Evolutionary conservation across 768 basidiomycete species (phyloP).

Genomic region (Galerina sulciceps): DNA sequence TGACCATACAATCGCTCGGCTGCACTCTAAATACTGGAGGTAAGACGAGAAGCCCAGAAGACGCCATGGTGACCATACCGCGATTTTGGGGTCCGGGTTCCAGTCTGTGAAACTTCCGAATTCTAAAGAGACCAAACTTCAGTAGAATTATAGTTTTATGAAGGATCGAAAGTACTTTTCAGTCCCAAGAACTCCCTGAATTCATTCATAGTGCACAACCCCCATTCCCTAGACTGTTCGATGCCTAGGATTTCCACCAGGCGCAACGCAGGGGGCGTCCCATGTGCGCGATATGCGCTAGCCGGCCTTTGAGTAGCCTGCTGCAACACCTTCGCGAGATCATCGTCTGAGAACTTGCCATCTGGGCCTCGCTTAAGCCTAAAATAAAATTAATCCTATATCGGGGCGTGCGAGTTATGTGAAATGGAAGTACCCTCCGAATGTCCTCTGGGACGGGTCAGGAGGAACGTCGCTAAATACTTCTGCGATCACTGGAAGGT

Average conservation of each 20-base stretch:
- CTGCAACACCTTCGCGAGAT: slow-evolving; percentile 15
- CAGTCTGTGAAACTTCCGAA: slow-evolving; percentile 58
- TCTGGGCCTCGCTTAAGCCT: slow-evolving; percentile 19
- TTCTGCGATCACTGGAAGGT: slow-evolving; percentile 9
- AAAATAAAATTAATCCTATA: background rate
- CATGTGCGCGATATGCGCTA: slow-evolving; percentile 38
- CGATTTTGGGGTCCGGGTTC: slow-evolving; percentile 51
- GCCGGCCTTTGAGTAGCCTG: slow-evolving; percentile 16
- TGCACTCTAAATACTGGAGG: background rate
- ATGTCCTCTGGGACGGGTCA: slow-evolving; percentile 14
- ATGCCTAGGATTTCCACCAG: slow-evolving; percentile 63
- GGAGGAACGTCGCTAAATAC: slow-evolving; percentile 10
- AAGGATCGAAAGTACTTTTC: slow-evolving; percentile 32
- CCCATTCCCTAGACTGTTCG: slow-evolving; percentile 57
- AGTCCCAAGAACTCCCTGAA: slow-evolving; percentile 55
- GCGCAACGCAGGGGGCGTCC: slow-evolving; percentile 49
- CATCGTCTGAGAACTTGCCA: slow-evolving; percentile 18
- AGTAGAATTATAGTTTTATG: background rate
- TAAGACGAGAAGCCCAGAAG: background rate
- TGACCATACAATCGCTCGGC: slow-evolving; percentile 13
- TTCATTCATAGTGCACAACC: slow-evolving; percentile 60
- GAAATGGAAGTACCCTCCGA: slow-evolving; percentile 9
- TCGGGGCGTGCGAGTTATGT: too few species aligned
- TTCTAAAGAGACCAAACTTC: slow-evolving; percentile 22
- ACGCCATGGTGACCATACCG: slow-evolving; percentile 5